Evolutionary conservation across 2,329 filamentous ascomycete genomes (phyloP).

Genomic region (Alternaria arbusti): DNA sequence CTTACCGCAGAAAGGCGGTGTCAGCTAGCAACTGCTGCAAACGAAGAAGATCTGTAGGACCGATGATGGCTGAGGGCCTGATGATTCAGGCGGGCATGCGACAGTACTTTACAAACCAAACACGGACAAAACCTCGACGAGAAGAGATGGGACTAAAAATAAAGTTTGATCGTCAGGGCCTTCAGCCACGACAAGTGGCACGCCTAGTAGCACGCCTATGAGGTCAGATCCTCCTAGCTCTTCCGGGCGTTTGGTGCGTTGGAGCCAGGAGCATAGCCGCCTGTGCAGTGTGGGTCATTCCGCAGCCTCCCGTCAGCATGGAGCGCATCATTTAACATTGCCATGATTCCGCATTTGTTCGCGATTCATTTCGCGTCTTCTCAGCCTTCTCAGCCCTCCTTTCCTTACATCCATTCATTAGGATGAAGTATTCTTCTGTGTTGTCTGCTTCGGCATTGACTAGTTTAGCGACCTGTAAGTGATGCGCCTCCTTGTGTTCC

Average conservation of each 20-base stretch:
- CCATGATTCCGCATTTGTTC: conserved; percentile 13
- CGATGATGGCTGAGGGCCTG: neutral
- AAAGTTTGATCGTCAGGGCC: conserved; percentile 17
- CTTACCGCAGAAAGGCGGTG: neutral
- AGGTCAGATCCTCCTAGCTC: conserved; percentile 24
- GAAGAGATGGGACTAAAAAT: conserved; percentile 8
- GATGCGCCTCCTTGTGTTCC: neutral
- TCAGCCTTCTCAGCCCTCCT: neutral
- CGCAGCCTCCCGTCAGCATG: conserved; percentile 13
- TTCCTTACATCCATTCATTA: conserved; percentile 3
- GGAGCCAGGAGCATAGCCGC: conserved; percentile 19
- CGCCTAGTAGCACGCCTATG: conserved; percentile 17
- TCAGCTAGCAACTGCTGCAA: neutral
- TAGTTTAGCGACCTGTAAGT: conserved; percentile 39
- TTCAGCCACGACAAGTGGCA: conserved; percentile 20
- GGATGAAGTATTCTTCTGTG: conserved; percentile 37
- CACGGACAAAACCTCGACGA: neutral
- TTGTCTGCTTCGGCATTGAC: conserved; percentile 39
- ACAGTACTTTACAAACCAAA: conserved; percentile 1
- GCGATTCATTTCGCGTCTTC: neutral
- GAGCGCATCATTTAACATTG: conserved; percentile 18
- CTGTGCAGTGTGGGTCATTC: conserved; percentile 8
- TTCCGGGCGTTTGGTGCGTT: conserved; percentile 8
- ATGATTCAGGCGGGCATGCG: conserved; percentile 1
- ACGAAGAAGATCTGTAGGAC: neutral